A percentile compares a stretch with the other conserved stretches of the same genome.
phyloP scores from a whole-genome alignment of 805 yeast species.

The Metschnikowia lachancei region DNA sequence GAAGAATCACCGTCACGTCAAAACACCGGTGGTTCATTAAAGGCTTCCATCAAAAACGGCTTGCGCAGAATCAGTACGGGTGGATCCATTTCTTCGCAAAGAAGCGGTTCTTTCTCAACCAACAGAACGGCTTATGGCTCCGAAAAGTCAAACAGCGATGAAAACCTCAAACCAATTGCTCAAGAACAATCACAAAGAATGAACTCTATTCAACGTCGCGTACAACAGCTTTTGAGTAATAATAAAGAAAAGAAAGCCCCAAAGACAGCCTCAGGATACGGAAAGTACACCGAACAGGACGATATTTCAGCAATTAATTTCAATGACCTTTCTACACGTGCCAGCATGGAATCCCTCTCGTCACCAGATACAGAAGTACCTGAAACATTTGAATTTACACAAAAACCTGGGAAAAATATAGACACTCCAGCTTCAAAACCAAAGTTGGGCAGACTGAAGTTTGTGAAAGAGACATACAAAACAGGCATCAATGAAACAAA shows the following conservation, averaged over 20 bases:
- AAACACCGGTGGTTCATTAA: conserved; percentile 43
- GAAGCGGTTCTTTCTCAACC: conserved; percentile 12
- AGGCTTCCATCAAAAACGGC: conserved; percentile 30
- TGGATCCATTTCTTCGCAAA: conserved; percentile 21
- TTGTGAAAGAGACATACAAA: neutral
- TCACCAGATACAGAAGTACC: conserved; percentile 4
- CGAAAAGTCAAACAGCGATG: conserved; percentile 7
- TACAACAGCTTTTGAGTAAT: conserved; percentile 47
- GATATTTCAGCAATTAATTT: conserved; percentile 25
- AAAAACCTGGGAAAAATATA: conserved; percentile 5
- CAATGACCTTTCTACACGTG: conserved; percentile 22
- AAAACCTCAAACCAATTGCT: conserved; percentile 1
- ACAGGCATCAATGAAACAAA: neutral
- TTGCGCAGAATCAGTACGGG: conserved; percentile 43
- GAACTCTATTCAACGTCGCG: conserved; percentile 52
- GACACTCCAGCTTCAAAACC: neutral
- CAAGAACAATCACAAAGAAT: conserved; percentile 12
- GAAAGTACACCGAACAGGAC: conserved; percentile 57
- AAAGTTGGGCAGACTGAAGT: neutral
- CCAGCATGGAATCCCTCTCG: conserved; percentile 25
- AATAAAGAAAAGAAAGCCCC: conserved; percentile 40
- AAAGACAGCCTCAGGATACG: conserved; percentile 79
- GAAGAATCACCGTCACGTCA: conserved; percentile 23
- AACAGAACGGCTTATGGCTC: conserved; percentile 9
- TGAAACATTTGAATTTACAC: conserved; percentile 9